Evolutionary conservation across 2,329 filamentous ascomycete species (phyloP).

Genomic region (Hypocreales sp.): DNA sequence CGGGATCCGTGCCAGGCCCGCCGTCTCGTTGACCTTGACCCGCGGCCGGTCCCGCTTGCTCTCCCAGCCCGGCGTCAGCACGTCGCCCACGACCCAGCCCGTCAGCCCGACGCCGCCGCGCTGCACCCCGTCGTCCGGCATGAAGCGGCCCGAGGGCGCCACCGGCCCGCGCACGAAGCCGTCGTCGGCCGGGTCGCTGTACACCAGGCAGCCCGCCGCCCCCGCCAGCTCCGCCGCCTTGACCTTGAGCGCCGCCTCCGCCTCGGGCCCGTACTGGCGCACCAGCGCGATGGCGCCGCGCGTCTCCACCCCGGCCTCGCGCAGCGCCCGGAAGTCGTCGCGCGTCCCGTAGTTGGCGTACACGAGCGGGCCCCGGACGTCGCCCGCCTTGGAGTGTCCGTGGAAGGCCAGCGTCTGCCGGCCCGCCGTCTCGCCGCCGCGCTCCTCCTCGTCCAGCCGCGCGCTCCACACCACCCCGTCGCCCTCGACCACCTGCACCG

Average conservation of each 20-base stretch:
- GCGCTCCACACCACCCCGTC: constrained; percentile 58
- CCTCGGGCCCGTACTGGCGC: constrained; percentile 60
- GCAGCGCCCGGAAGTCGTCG: constrained; percentile 63
- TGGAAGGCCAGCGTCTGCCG: constrained; percentile 72
- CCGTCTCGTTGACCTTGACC: constrained; percentile 52
- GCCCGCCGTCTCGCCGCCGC: constrained; percentile 43
- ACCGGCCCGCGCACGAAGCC: constrained; percentile 59
- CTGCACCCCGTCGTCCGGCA: constrained; percentile 72
- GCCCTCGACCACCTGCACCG: constrained; percentile 64
- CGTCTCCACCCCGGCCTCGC: constrained; percentile 55
- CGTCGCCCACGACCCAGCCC: constrained; percentile 76
- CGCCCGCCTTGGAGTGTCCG: constrained; percentile 73
- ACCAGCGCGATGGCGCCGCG: constrained; percentile 75
- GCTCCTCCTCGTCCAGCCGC: constrained; percentile 62
- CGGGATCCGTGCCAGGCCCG: constrained; percentile 67
- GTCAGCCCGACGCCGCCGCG: constrained; percentile 66
- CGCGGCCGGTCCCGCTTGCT: constrained; percentile 51
- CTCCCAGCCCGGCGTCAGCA: constrained; percentile 79
- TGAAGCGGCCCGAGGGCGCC: constrained; percentile 63
- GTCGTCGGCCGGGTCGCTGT: constrained; percentile 78
- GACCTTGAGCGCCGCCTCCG: constrained; percentile 64
- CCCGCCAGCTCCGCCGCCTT: constrained; percentile 81
- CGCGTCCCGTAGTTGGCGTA: constrained; percentile 87
- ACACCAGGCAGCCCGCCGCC: constrained; percentile 77
- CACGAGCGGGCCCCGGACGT: constrained; percentile 71